A percentile compares a stretch with the other conserved stretches of the same genome.
These are phyloP conservation scores for Mycothermus thermophilus DNA, from an alignment of 495 filamentous ascomycete species.

Conservation along the genomic window DNA sequence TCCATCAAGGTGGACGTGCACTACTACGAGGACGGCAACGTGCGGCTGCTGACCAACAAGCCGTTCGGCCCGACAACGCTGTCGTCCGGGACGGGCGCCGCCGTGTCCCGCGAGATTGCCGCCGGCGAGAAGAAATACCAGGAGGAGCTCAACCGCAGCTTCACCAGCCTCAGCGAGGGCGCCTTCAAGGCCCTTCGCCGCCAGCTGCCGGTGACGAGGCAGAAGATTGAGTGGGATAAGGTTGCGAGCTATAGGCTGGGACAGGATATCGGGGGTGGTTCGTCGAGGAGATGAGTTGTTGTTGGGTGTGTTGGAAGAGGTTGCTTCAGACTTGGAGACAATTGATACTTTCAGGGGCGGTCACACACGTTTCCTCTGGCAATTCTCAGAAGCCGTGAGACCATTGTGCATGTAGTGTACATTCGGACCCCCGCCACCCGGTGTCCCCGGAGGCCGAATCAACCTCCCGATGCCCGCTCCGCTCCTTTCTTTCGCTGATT, in stretches of 20 bases:
- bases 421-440: too few species aligned
- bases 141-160: conserved; percentile 85
- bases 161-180: conserved; percentile 76
- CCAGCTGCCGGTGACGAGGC: conserved; percentile 89
- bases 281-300: conserved; percentile 27
- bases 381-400: too few species aligned
- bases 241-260: conserved; percentile 84
- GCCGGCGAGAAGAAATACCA: conserved; percentile 80
- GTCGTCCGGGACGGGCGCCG: conserved; percentile 47
- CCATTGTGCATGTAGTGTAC: too few species aligned
- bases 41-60: conserved; percentile 77
- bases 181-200: conserved; percentile 86
- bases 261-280: conserved; percentile 52
- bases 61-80: conserved; percentile 44
- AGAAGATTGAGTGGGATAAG: conserved; percentile 99
- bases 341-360: too few species aligned
- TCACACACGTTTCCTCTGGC: too few species aligned
- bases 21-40: conserved; percentile 99
- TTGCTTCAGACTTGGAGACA: too few species aligned
- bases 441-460: too few species aligned
- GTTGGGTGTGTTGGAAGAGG: neutral
- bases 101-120: conserved; percentile 61
- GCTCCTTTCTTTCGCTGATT: too few species aligned
- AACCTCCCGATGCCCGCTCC: too few species aligned
- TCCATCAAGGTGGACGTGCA: conserved; percentile 78